phyloP scores from a whole-genome alignment of 2,329 filamentous ascomycete genomes.

The Ceratocystis destructans region DNA sequence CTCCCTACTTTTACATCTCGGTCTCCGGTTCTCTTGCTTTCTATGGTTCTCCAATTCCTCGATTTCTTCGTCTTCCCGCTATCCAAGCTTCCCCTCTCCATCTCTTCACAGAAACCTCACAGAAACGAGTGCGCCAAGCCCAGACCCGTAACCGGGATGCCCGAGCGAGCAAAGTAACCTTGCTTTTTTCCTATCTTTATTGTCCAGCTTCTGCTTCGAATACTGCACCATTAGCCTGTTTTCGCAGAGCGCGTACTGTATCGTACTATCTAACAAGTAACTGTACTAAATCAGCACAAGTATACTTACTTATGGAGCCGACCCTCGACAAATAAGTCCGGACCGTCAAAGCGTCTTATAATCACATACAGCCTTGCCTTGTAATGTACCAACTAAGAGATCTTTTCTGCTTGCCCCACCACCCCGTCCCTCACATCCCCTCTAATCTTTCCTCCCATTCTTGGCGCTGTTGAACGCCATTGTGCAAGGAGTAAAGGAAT shows the following conservation, averaged over 20 bases:
- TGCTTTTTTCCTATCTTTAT: neutral
- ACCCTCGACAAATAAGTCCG: neutral
- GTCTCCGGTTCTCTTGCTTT: neutral
- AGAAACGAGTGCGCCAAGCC: constrained; percentile 6
- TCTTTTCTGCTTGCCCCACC: neutral
- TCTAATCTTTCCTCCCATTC: neutral
- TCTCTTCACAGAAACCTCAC: no score
- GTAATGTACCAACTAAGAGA: neutral
- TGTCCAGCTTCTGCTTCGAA: neutral
- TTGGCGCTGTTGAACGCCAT: neutral
- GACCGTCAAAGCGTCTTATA: neutral
- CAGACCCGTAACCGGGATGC: constrained; percentile 2
- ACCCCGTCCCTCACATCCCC: neutral
- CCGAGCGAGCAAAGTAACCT: constrained; percentile 3
- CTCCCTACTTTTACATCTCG: neutral
- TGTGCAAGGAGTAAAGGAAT: neutral
- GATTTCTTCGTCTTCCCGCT: neutral
- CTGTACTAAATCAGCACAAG: neutral
- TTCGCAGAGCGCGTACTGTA: no score
- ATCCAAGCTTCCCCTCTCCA: neutral
- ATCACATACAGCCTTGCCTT: neutral
- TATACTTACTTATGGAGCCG: neutral
- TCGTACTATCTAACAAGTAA: no score
- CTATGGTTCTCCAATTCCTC: neutral
- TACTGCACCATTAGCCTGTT: neutral